phyloP scores from a whole-genome alignment of 139 green algal genomes.

The Ettlia oleoabundans region DNA sequence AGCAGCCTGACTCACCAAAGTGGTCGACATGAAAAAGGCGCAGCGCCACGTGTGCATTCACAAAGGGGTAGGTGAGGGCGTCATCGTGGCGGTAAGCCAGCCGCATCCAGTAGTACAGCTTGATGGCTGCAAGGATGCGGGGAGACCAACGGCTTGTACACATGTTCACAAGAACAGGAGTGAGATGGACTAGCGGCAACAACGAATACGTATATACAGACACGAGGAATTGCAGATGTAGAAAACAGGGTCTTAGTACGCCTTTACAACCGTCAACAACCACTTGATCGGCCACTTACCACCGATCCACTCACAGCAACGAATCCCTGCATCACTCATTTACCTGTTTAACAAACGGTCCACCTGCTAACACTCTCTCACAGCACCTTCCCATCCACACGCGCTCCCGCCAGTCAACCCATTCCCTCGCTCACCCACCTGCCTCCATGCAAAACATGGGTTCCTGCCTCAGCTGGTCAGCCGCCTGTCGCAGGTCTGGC shows the following conservation, averaged over 20 bases:
- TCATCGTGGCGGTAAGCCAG: neutral
- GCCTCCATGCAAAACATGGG: slow-evolving; percentile 26
- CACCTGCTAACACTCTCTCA: too few relatives aligned
- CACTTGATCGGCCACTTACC: too few relatives aligned
- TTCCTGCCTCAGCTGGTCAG: neutral
- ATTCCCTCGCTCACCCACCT: neutral
- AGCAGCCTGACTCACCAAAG: neutral
- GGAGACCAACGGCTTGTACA: neutral
- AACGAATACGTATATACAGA: too few relatives aligned
- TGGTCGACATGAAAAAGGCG: slow-evolving; percentile 1
- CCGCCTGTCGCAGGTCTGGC: neutral
- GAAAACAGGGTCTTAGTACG: too few relatives aligned
- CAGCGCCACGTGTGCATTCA: neutral
- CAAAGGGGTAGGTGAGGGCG: neutral
- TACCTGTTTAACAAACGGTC: too few relatives aligned
- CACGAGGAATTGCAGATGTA: too few relatives aligned
- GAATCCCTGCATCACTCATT: too few relatives aligned
- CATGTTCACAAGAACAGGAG: neutral
- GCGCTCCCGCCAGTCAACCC: too few relatives aligned
- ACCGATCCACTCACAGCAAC: too few relatives aligned
- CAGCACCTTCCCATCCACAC: too few relatives aligned
- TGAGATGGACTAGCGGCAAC: neutral
- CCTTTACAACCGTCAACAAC: too few relatives aligned
- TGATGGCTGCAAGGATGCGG: neutral
- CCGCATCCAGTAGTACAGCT: neutral